Percentiles rank a stretch among this genome's conserved stretches.
Evolutionary conservation across 2,329 filamentous ascomycete genomes (phyloP).

Genomic region (Talaromyces atroroseus): DNA sequence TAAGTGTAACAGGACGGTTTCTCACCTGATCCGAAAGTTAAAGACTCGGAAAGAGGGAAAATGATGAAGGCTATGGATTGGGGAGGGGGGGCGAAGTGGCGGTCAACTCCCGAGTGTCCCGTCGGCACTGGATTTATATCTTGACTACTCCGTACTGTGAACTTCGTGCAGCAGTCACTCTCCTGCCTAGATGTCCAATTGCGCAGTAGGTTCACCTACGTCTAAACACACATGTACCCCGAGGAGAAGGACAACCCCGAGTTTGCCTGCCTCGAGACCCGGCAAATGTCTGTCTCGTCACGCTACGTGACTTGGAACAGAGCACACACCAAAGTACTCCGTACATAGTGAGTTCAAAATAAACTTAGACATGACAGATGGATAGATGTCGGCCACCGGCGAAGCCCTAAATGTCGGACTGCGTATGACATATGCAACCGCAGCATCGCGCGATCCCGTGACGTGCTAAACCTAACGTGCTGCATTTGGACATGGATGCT

Average conservation of each 20-base stretch:
- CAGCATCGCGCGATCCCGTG: constrained; percentile 3
- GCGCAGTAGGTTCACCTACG: neutral
- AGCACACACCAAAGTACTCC: too few species aligned
- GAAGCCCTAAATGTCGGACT: neutral
- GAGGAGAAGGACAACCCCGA: neutral
- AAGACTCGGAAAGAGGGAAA: neutral
- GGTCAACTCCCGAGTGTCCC: neutral
- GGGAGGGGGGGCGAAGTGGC: neutral
- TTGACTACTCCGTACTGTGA: neutral
- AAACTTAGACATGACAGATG: too few species aligned
- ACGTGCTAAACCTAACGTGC: neutral
- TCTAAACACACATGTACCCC: neutral
- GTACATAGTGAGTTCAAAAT: neutral
- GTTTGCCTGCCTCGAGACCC: neutral
- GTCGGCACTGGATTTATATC: neutral
- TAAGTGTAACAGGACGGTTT: neutral
- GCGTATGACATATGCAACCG: neutral
- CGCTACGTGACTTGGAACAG: neutral
- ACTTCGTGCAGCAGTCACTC: neutral
- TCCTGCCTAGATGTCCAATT: too few species aligned
- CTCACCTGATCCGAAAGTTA: neutral
- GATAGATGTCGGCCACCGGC: neutral
- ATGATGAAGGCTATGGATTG: neutral
- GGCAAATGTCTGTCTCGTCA: neutral
- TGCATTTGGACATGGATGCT: neutral